phyloP scores from a whole-genome alignment of 1,284 basidiomycete genomes.

The Malassezia caprae region DNA sequence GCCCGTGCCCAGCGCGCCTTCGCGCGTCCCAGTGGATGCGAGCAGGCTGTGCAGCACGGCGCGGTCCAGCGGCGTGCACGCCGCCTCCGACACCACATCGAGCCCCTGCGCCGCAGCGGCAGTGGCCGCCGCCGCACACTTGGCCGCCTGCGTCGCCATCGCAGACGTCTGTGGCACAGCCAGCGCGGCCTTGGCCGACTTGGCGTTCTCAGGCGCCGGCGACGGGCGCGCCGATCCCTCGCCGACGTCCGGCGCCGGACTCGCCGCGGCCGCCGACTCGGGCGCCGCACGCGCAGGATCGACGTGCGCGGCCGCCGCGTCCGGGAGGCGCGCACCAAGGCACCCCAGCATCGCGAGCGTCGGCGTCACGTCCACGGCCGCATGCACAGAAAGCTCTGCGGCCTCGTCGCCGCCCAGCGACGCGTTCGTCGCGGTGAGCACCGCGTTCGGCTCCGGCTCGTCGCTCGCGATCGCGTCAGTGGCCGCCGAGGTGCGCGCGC shows the following conservation, averaged over 20 bases:
- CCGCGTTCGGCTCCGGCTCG: constrained; percentile 11
- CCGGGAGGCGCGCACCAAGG: constrained; percentile 27
- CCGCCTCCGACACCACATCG: constrained; percentile 72
- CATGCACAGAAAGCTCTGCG: constrained; percentile 22
- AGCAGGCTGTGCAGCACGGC: constrained; percentile 71
- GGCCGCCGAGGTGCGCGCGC: neutral
- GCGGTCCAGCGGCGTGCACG: constrained; percentile 81
- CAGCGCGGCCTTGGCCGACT: constrained; percentile 7
- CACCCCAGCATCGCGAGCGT: constrained; percentile 35
- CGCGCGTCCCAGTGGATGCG: constrained; percentile 49
- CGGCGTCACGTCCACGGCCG: constrained; percentile 26
- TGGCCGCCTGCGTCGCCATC: constrained; percentile 9
- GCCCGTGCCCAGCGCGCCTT: constrained; percentile 16
- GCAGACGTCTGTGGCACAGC: constrained; percentile 1
- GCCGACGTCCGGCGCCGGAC: constrained; percentile 16
- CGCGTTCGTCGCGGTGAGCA: neutral
- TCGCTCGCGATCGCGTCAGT: neutral
- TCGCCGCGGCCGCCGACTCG: constrained; percentile 3
- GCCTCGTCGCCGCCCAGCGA: constrained; percentile 29
- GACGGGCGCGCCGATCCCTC: constrained; percentile 6
- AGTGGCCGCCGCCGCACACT: constrained; percentile 4
- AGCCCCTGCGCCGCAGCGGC: constrained; percentile 48
- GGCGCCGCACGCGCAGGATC: neutral
- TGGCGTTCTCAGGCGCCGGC: constrained; percentile 1
- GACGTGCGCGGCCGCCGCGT: constrained; percentile 14